These are phyloP conservation scores for Zizania palustris DNA, from an alignment of 202 grass and related monocot genomes.

Conservation along the genomic window DNA sequence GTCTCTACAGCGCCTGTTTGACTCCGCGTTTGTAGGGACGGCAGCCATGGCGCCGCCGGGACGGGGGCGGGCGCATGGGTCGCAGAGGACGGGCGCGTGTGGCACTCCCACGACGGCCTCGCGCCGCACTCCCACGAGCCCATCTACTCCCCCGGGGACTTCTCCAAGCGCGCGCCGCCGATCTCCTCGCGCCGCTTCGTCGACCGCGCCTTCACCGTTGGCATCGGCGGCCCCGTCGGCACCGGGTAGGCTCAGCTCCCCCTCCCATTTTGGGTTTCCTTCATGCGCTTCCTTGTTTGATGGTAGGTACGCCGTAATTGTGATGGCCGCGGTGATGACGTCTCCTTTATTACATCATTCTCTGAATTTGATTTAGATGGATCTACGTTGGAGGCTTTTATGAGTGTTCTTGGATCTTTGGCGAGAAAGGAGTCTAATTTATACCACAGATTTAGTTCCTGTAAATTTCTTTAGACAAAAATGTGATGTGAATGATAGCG, in stretches of 20 bases:
- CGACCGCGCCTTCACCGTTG: constrained; percentile 94
- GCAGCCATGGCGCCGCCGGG: constrained; percentile 7
- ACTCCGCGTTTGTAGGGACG: constrained; percentile 39
- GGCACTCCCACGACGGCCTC: constrained; percentile 92
- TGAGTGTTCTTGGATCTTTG: not conserved
- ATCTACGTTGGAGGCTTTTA: not conserved
- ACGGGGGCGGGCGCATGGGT: constrained; percentile 54
- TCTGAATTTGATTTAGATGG: not conserved
- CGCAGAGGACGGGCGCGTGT: constrained; percentile 74
- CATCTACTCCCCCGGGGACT: constrained; percentile 91
- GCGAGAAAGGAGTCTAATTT: not conserved
- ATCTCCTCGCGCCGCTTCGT: constrained; percentile 62
- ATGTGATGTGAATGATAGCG: not conserved
- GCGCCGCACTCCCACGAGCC: constrained; percentile 96
- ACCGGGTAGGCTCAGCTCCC: constrained; percentile 91
- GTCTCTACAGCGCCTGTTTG: not conserved
- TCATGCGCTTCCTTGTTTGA: not conserved
- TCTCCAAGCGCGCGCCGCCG: constrained; percentile 80
- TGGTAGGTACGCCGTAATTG: too few relatives aligned
- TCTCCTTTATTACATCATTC: not conserved
- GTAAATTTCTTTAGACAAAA: not conserved
- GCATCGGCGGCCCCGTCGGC: constrained; percentile 94
- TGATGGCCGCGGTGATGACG: not conserved
- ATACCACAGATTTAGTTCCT: not conserved
- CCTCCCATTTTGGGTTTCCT: too few relatives aligned